Conservation (phyloP, 495 filamentous ascomycete species). For the Tuber borchii region DNA sequence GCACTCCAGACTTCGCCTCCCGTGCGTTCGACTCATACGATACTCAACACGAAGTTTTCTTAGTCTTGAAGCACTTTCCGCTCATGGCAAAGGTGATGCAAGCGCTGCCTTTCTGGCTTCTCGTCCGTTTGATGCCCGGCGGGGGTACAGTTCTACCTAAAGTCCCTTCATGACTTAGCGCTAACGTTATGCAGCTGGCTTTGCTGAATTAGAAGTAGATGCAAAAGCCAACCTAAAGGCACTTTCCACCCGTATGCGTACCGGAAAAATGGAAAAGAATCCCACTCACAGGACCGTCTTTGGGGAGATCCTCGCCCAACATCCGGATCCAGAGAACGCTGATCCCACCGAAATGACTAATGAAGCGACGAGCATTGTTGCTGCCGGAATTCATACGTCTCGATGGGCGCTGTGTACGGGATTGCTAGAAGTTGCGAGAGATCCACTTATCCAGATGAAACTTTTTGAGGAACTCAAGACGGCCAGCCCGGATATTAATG, state of each 20-base stretch:
- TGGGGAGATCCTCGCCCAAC: constrained; percentile 34
- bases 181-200: constrained; percentile 20
- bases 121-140: constrained; percentile 15
- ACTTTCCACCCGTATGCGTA: not conserved
- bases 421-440: constrained; percentile 40
- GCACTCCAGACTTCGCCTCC: not conserved
- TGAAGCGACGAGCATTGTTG: constrained; percentile 43
- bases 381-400: constrained; percentile 45
- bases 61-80: constrained; percentile 41
- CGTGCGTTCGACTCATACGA: constrained; percentile 28
- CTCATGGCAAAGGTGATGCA: constrained; percentile 30
- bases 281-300: constrained; percentile 41
- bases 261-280: constrained; percentile 24
- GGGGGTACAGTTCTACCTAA: constrained; percentile 19
- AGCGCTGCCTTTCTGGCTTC: constrained; percentile 31
- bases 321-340: constrained; percentile 39
- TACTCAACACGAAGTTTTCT: constrained; percentile 31
- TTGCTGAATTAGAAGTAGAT: constrained; percentile 21
- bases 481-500: constrained; percentile 19
- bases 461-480: constrained; percentile 42
- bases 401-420: constrained; percentile 38
- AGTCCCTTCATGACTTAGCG: not conserved
- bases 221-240: constrained; percentile 4
- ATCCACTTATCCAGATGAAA: constrained; percentile 23
- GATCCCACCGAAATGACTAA: constrained; percentile 37